Percentiles rank a stretch among this genome's conserved stretches.
Conservation (phyloP, 768 basidiomycete genomes). For the Russula foetens region DNA sequence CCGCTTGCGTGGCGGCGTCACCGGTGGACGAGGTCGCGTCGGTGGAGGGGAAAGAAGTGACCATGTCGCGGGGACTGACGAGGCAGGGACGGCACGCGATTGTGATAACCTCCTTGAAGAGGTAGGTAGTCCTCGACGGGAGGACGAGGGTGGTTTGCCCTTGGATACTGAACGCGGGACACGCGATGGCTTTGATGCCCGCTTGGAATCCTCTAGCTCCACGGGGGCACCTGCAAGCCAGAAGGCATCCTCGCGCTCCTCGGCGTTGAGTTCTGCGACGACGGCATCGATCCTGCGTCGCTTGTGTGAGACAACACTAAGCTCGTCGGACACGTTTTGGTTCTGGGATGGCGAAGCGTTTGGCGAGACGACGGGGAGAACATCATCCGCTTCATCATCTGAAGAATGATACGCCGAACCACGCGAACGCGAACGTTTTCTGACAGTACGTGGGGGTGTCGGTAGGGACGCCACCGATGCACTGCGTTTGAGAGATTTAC, state of each 20-base stretch:
- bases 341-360: conserved; percentile 6
- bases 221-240: conserved; percentile 11
- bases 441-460: conserved; percentile 18
- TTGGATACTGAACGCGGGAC: conserved; percentile 2
- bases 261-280: conserved; percentile 14
- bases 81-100: conserved; percentile 16
- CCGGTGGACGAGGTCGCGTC: conserved; percentile 14
- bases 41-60: conserved; percentile 20
- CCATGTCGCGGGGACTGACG: conserved; percentile 5
- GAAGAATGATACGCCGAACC: conserved; percentile 18
- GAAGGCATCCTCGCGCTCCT: conserved; percentile 19
- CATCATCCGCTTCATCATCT: conserved; percentile 16
- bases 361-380: conserved; percentile 17
- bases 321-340: conserved; percentile 7
- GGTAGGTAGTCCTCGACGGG: conserved; percentile 12
- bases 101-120: conserved; percentile 15
- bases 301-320: not conserved
- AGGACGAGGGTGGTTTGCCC: conserved; percentile 6
- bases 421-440: conserved; percentile 20
- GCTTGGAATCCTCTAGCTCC: not conserved
- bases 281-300: conserved; percentile 19
- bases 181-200: conserved; percentile 10
- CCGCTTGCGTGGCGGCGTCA: conserved; percentile 16
- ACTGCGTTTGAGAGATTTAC: conserved; percentile 19
- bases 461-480: conserved; percentile 21